Evolutionary conservation across 495 filamentous ascomycete species (phyloP), one percentile per base, ranked within the genome.

Genomic region (Penicillium chermesinum): DNA sequence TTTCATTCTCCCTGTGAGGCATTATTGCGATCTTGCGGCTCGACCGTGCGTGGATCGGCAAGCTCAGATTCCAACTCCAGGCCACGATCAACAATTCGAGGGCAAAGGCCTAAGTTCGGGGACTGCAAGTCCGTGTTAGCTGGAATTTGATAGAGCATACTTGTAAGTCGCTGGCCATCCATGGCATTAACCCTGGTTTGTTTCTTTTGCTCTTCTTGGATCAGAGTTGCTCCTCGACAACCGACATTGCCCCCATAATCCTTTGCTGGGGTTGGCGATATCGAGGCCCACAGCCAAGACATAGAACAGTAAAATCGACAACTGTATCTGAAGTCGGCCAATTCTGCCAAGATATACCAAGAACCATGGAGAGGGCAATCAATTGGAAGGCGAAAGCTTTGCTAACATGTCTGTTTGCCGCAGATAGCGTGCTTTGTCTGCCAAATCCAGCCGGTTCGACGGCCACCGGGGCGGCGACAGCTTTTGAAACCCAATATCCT

Each of bases 401-500:
- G 58, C 69, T 73, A 60, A 73, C 56, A 40, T 68, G 62, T 61
- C 55, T 71, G 32, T 49, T 70, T 12, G 53, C 58, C n/a, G 46
- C 60, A 59, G 63, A 61, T 25, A 49, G 47, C 38, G 61, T 55
- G 14, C 25, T 52, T 27, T 55, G 52, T 48, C 52, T 58, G n/a
- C 67, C 69, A 1, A 53, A 40, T 35, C 46, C 46, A 7, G 48
- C 47, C 17, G 49, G 32, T 34, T 27, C 46, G 20, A 52, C 64
- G 25, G 54, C 59, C 17, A 46, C 55, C 27, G 20, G 48, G 37
- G 20, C 54, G 7, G 41, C 55, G 2, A 46, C 45, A n/a, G 39
- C 60, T 12, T 67, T 65, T 38, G 58, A 62, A 33, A 69, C 67
- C 8, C 67, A 71, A 17, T 73, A 69, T 48, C 69, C 69, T 8